Evolutionary conservation across 108 stramenopile species (phyloP), one percentile per base, ranked within the genome.

Genomic region (Cylindrotheca fusiformis): DNA sequence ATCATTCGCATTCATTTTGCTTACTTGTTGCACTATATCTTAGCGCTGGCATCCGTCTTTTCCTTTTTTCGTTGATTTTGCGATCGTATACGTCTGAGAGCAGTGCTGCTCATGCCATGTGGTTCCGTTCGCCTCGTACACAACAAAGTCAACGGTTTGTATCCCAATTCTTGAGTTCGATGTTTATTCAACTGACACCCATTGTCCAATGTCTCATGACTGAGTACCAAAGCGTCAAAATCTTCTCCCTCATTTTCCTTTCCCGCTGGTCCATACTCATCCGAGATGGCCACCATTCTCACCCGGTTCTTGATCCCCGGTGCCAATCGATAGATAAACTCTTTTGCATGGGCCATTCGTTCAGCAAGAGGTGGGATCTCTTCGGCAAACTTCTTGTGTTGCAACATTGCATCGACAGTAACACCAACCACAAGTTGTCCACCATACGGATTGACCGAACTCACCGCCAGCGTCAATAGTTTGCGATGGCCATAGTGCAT

Each of bases 401-500:
- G 48, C 1, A 95, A 71, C 91, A 95, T 91, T 53, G 78, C 90
- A 64, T 95, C 95, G 1, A 74, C 72, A 0, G 88, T 91, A 12
- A 95, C 83, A 17, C 91, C 95, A 29, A 95, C 79, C 47, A 82
- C 45, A 0, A 95, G 74, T 32, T 72, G 59, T 10, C 93, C 90
- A 29, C 74, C 83, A 21, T 62, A 44, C 2, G 93, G 89, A 53
- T 78, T 71, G 44, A 90, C 87, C 4, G 88, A 89, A 24, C 81
- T 83, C 8, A 93, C 78, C 19, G 96, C 93, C 46, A 94, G 61
- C 2, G 93, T 91, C 29, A 96, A 64, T 12, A 96, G 74, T 67
- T 92, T 90, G 32, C 90, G 82, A 74, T 96, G 96, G 10, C 96
- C 96, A 75, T 88, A 90, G 62, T 96, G 96, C 87, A 96, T 82